Percentiles rank a stretch among this genome's conserved stretches.
Evolutionary conservation across 2,329 filamentous ascomycete species (phyloP).

Genomic region (Emergomyces africanus): DNA sequence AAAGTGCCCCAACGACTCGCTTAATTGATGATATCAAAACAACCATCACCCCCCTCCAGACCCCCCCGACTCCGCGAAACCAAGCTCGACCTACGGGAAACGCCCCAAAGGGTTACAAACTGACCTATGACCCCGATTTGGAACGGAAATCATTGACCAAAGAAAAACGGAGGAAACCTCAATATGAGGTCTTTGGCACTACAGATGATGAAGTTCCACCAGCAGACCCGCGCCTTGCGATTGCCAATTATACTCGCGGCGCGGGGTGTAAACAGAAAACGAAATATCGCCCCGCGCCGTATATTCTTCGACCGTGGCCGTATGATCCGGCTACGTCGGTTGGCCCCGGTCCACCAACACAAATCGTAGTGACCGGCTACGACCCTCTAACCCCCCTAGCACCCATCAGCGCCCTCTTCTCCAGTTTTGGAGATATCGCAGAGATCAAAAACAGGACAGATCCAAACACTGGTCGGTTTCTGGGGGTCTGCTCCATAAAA

Average conservation of each 20-base stretch:
- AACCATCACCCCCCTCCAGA: conserved; percentile 29
- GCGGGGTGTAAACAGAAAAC: conserved; percentile 53
- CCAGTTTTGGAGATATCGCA: conserved; percentile 73
- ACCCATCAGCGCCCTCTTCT: conserved; percentile 63
- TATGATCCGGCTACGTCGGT: conserved; percentile 76
- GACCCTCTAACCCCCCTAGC: conserved; percentile 75
- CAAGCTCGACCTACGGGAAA: conserved; percentile 39
- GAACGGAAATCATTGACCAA: conserved; percentile 44
- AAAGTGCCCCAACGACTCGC: conserved; percentile 18
- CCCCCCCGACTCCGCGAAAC: conserved; percentile 33
- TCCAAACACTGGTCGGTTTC: conserved; percentile 82
- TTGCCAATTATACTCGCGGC: conserved; percentile 48
- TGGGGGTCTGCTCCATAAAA: conserved; percentile 84
- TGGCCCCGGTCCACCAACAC: conserved; percentile 76
- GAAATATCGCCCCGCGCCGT: conserved; percentile 61
- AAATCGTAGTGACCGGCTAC: conserved; percentile 91
- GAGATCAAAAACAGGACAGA: conserved; percentile 91
- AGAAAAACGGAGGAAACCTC: conserved; percentile 41
- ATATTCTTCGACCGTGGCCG: conserved; percentile 66
- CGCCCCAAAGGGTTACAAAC: conserved; percentile 45
- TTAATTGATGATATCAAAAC: conserved; percentile 19
- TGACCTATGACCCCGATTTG: conserved; percentile 50
- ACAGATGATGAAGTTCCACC: conserved; percentile 58
- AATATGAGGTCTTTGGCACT: conserved; percentile 42
- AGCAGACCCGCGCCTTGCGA: conserved; percentile 67